phyloP scores from a whole-genome alignment of 345 rosid species.

The Populus ilicifolia region DNA sequence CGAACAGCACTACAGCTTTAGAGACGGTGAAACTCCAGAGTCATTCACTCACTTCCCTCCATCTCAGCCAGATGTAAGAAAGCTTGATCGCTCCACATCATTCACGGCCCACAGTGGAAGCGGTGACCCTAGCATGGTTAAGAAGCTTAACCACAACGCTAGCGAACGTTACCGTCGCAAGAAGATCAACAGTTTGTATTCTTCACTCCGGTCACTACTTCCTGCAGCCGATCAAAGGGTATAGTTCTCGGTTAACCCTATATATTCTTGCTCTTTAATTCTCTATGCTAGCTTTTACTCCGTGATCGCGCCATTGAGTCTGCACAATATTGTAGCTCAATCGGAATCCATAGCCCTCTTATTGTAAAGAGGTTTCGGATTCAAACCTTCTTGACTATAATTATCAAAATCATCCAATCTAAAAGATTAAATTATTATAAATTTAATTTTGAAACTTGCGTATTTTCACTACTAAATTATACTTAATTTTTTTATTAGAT shows the following conservation, averaged over 20 bases:
- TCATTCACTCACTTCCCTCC: neutral
- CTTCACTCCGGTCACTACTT: conserved; percentile 58
- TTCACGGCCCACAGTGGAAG: neutral
- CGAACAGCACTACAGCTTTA: neutral
- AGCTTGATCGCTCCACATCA: conserved; percentile 17
- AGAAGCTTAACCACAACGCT: conserved; percentile 76
- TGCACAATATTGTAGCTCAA: too few relatives aligned
- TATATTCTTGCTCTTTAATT: too few relatives aligned
- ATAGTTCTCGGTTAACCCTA: neutral
- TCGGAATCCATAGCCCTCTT: too few relatives aligned
- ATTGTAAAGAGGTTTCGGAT: too few relatives aligned
- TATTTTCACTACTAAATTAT: too few relatives aligned
- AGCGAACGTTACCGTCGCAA: conserved; percentile 60
- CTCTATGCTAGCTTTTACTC: neutral
- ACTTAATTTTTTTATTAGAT: too few relatives aligned
- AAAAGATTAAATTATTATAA: too few relatives aligned
- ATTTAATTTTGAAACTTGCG: too few relatives aligned
- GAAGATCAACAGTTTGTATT: conserved; percentile 52
- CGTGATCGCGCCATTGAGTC: too few relatives aligned
- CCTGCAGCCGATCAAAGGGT: conserved; percentile 52
- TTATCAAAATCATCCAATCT: too few relatives aligned
- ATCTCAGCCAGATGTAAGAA: neutral
- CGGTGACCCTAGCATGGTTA: conserved; percentile 20
- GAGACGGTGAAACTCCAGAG: neutral
- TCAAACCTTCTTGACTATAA: too few relatives aligned